These are phyloP conservation scores for Torulaspora globosa DNA, from an alignment of 1,139 yeast species.

Conservation along the genomic window DNA sequence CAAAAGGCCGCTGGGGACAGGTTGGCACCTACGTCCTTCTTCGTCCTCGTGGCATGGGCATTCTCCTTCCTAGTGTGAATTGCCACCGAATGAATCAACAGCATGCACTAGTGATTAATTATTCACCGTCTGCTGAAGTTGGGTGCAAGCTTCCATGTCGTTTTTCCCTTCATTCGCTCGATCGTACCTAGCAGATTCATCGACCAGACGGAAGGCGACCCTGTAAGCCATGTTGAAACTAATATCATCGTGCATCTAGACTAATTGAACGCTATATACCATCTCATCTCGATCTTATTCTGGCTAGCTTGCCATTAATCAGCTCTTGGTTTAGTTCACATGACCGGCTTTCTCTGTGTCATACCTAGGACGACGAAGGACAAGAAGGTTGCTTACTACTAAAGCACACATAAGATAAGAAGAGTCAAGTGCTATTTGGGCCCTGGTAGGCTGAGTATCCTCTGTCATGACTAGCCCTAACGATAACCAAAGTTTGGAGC, in stretches of 20 bases:
- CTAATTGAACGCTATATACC: background rate
- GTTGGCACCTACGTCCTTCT: slow-evolving; percentile 6
- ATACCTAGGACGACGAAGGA: background rate
- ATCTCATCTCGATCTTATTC: background rate
- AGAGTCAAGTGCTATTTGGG: background rate
- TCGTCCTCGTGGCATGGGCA: slow-evolving; percentile 5
- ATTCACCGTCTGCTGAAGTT: background rate
- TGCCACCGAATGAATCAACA: no score
- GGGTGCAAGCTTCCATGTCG: background rate
- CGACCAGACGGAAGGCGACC: background rate
- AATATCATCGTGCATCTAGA: background rate
- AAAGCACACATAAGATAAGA: background rate
- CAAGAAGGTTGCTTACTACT: background rate
- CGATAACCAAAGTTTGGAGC: slow-evolving; percentile 9
- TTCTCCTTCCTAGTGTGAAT: slow-evolving; percentile 7
- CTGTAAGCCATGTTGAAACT: background rate
- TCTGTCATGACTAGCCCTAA: slow-evolving; percentile 7
- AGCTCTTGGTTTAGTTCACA: background rate
- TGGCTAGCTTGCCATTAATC: background rate
- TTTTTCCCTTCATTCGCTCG: background rate
- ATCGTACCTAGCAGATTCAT: background rate
- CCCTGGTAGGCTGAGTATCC: background rate
- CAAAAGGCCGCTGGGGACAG: slow-evolving; percentile 4
- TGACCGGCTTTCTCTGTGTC: slow-evolving; percentile 6
- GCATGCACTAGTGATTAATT: background rate